Base-by-base conservation (phyloP, 163 green algal genomes). In the Chlorella variabilis region DNA sequence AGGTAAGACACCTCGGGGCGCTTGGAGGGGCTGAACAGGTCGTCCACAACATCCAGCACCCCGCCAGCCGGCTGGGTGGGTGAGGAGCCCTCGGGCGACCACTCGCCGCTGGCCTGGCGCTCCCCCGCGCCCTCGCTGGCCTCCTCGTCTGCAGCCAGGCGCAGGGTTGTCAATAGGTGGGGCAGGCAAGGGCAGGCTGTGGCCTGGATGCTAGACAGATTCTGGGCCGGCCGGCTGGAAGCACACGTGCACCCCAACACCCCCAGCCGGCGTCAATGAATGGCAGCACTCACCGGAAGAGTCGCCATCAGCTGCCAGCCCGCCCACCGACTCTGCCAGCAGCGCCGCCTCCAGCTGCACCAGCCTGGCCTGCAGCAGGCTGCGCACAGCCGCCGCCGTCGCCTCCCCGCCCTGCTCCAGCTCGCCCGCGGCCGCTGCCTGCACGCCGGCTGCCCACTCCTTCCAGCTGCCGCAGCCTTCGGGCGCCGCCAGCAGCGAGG, bases 21-120 rank as follows among this genome's bases (percentile, higher is more conserved):
- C 79, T 80, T 80, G 70, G 79, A 63, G 34, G 79, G 79, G 54
- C 51, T 75, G 59, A 85, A 78, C 4, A 69, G 31, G 2, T 80
- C 70, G 42, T 85, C 79, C 18, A 85, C 71, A 3, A 80, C 70
- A 27, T 85, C 79, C 36, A 77, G 20, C 69, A 84, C 69, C 69
- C 18, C 27, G 11, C 8, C 49, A 5, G 3, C 76, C 56, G 34
- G 39, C 21, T 76, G 48, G 25, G 31, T 5, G 18, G 38, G 56
- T 20, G 54, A 41, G 21, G 9, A 39, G 45, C 45, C 45, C 45
- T n/a, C n/a, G n/a, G 56, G 56, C 58, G 56, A 59, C 1, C 33
- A 29, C 56, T 71, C 56, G 15, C 39, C 49, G 49, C 49, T 58
- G 38, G 15, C 73, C 56, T 39, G 36, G 27, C 38, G 18, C 56